phyloP scores from a whole-genome alignment of 2,329 filamentous ascomycete species.

The Scedosporium dehoogii region DNA sequence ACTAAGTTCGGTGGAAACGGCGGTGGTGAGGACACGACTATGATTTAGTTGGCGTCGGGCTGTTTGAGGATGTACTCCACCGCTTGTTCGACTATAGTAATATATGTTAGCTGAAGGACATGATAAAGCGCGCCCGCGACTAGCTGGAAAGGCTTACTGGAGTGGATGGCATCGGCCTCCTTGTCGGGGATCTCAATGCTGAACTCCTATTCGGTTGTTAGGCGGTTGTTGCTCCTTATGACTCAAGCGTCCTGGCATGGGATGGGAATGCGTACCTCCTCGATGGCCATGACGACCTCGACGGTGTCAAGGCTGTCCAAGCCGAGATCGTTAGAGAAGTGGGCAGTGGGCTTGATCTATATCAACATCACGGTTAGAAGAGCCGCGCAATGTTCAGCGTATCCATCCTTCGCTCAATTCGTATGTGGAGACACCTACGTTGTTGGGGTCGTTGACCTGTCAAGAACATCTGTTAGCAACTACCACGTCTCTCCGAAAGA shows the following conservation, averaged over 20 bases:
- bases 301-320: conserved; percentile 97
- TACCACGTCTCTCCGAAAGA: conserved; percentile 6
- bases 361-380: conserved; percentile 11
- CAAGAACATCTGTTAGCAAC: conserved; percentile 10
- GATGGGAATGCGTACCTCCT: conserved; percentile 58
- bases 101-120: neutral
- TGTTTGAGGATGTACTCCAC: conserved; percentile 89
- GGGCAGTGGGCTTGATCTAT: conserved; percentile 71
- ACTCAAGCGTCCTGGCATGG: conserved; percentile 9
- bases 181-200: conserved; percentile 98
- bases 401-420: neutral
- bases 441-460: conserved; percentile 58
- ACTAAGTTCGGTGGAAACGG: neutral
- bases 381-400: conserved; percentile 8
- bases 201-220: conserved; percentile 34
- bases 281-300: conserved; percentile 99
- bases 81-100: conserved; percentile 70
- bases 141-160: conserved; percentile 50
- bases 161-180: conserved; percentile 90
- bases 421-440: conserved; percentile 36
- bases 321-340: conserved; percentile 96
- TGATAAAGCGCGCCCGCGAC: neutral
- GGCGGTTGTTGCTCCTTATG: conserved; percentile 6
- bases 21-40: neutral
- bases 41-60: conserved; percentile 67